A percentile compares a stretch with the other conserved stretches of the same genome.
phyloP scores from a whole-genome alignment of 164 flowering plant genomes.

The Magnolia kwangsiensis region DNA sequence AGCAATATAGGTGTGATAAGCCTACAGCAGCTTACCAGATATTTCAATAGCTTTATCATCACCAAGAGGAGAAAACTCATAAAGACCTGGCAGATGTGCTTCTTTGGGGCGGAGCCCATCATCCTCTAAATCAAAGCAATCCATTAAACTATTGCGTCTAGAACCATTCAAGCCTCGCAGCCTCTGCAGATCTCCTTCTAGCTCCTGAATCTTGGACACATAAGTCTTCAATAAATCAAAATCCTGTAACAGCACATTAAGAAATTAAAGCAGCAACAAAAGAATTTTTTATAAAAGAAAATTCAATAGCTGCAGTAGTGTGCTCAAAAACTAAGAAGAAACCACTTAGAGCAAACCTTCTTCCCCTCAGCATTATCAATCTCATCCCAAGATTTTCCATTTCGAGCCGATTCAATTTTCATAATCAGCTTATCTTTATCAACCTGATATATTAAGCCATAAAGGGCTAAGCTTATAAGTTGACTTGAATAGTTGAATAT shows the following conservation, averaged over 20 bases:
- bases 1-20: not conserved
- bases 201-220: slow-evolving; percentile 69
- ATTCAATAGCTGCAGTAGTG: not conserved
- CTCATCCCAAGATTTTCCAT: slow-evolving; percentile 85
- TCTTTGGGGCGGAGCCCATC: slow-evolving; percentile 36
- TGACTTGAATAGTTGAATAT: no score
- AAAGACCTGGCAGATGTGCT: slow-evolving; percentile 15
- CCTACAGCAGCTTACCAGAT: slow-evolving; percentile 13
- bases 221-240: slow-evolving; percentile 55
- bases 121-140: slow-evolving; percentile 59
- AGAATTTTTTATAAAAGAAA: not conserved
- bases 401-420: slow-evolving; percentile 72
- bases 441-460: slow-evolving; percentile 38
- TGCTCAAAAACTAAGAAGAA: not conserved
- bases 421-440: slow-evolving; percentile 75
- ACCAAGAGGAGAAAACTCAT: slow-evolving; percentile 40
- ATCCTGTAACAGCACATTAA: slow-evolving; percentile 37
- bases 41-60: slow-evolving; percentile 42
- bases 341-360: slow-evolving; percentile 41
- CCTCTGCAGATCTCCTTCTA: slow-evolving; percentile 70
- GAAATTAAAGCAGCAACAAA: not conserved
- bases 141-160: slow-evolving; percentile 31
- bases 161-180: slow-evolving; percentile 36
- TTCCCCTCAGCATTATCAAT: slow-evolving; percentile 35
- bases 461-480: not conserved